Evolutionary conservation across 2,329 filamentous ascomycete genomes (phyloP), one percentile per base, ranked within the genome.

Genomic region (Pseudohalonectria lignicola): DNA sequence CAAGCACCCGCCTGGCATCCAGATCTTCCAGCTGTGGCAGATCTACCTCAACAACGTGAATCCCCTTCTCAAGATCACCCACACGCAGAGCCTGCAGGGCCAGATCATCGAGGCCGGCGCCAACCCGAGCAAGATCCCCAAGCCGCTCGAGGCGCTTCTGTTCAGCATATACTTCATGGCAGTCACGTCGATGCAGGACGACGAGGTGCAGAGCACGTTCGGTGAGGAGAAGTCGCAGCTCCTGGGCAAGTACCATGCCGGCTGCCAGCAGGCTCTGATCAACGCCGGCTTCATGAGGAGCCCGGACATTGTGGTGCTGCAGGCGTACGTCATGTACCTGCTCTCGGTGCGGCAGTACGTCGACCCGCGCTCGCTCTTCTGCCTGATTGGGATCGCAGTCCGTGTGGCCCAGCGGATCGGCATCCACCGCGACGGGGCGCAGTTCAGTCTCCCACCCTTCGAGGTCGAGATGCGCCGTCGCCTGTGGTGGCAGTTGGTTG

Each of bases 401-500:
- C 76, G 80, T 37, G 74, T 82, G 36, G 80, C 75, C 10, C 75
- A 81, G 48, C 69, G 78, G 4, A 71, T 86, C 59, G 79, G 79
- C 4, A 63, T 85, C n/a, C 76, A 85, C 45, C 69, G 66, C 29
- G 80, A 86, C 50, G 66, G 71, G 2, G 61, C 60, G 2, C 64
- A 72, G 39, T 70, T 69, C 37, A 47, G 53, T 44, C 47, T 75
- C 3, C 62, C 57, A 4, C 69, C 63, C 23, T 82, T 77, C 39
- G 79, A 86, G 48, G 69, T 74, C 4, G 81, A 86, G 56, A 71
- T 82, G 56, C 71, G 80, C n/a, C 71, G 81, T 36, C 68, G 82
- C 28, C 60, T 86, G 2, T 86, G 80, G 81, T 86, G 80, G 80
- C 74, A 76, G 23, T 63, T 87, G 13, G 67, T 80, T 12, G 64